Conservation (phyloP, 306 rosid species). For the Prunus kanzakura region DNA sequence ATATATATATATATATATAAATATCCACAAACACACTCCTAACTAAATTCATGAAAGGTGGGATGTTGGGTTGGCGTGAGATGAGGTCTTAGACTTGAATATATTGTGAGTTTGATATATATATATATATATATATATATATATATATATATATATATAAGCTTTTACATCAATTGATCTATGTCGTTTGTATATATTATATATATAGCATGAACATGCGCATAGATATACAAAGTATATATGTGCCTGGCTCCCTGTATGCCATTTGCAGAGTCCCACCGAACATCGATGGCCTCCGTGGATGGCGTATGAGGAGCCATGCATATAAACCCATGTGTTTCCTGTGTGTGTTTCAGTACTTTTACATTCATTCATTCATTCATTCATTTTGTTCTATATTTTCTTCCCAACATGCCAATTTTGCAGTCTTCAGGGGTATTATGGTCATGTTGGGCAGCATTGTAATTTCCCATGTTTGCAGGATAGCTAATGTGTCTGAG, state of each 20-base stretch:
- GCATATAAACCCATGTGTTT: conserved; percentile 47
- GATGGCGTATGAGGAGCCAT: conserved; percentile 99
- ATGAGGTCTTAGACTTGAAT: neutral
- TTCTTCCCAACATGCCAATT: neutral
- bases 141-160: no score
- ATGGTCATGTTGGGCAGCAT: neutral
- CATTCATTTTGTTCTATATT: neutral
- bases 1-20: neutral
- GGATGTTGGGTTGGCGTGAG: neutral
- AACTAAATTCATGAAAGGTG: neutral
- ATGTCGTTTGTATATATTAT: neutral
- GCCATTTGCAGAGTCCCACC: conserved; percentile 91
- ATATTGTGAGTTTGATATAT: neutral
- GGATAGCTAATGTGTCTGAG: neutral
- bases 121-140: no score
- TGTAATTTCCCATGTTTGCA: neutral
- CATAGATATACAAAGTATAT: conserved; percentile 25
- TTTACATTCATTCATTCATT: no score
- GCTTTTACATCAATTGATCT: neutral
- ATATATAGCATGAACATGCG: neutral
- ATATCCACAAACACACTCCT: neutral
- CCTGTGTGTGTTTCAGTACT: neutral
- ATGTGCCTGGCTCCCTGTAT: conserved; percentile 99
- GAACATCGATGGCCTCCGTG: conserved; percentile 63
- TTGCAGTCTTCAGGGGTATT: neutral